phyloP scores from a whole-genome alignment of 2,329 filamentous ascomycete genomes.

The Colletotrichum theobromicola region DNA sequence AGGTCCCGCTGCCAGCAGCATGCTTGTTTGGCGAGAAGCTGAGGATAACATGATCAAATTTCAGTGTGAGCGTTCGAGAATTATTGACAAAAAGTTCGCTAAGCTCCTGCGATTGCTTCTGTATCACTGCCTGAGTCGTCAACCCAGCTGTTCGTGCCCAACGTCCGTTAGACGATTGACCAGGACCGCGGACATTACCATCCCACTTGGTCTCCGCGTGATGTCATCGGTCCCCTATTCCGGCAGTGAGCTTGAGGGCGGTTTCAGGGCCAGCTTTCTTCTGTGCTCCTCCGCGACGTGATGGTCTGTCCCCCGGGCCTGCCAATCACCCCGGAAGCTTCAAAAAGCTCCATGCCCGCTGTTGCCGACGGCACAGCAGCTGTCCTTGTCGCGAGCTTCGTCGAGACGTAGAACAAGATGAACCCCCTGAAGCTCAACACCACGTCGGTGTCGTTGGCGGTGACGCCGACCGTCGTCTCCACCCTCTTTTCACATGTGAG shows the following conservation, averaged over 20 bases:
- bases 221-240: constrained; percentile 21
- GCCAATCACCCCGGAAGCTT: neutral
- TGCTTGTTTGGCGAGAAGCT: neutral
- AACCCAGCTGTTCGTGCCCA: neutral
- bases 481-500: constrained; percentile 85
- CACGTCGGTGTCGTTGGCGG: constrained; percentile 79
- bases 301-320: constrained; percentile 8
- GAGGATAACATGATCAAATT: neutral
- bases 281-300: neutral
- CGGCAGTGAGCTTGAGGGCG: neutral
- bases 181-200: constrained; percentile 7
- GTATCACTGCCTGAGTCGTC: neutral
- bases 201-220: constrained; percentile 15
- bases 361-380: neutral
- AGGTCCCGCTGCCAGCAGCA: neutral
- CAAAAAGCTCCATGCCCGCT: neutral
- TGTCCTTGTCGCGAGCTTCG: neutral
- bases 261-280: constrained; percentile 10
- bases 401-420: constrained; percentile 42
- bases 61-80: neutral
- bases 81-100: neutral
- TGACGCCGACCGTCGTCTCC: constrained; percentile 86
- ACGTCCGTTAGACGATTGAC: neutral
- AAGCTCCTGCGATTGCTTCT: neutral
- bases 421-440: constrained; percentile 68